Base-by-base conservation (phyloP, 139 green algal genomes). In the Chlorokybus atmophyticus region DNA sequence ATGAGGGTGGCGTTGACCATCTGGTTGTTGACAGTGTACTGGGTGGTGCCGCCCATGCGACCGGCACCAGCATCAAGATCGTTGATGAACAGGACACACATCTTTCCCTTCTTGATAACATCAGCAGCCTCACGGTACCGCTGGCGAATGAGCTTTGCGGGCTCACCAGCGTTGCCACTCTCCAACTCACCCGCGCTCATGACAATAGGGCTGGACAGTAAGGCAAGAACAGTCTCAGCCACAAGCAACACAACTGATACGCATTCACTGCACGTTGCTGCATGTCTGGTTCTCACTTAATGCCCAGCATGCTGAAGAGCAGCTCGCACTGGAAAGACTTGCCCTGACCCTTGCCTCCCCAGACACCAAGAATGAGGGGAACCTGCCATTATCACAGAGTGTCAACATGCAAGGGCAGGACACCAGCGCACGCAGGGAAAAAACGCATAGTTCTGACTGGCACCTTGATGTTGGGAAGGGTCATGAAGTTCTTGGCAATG, bases 1-100 rank as follows among this genome's bases (percentile, higher is more conserved):
- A 99, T 99, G 4, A 99, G 85, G 2, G 92, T 99, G 75, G 89
- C 91, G 76, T 97, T 97, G 30, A 96, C 89, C 86, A 94, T 93
- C 77, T 73, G 91, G 85, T 97, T 99, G 91, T 99, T 99, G 19
- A 99, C 92, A 27, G 91, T 99, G 89, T 97, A 97, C 83, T 99
- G 91, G 19, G 91, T 98, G 49, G 78, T 69, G 47, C 80, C 79
- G 30, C 91, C 91, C 87, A 98, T 96, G 68, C 91, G 86, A 38
- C 91, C 91, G 5, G 81, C 83, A 60, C 89, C 90, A 26, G 91
- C 91, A 55, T 99, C 91, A 47, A 99, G 78, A 62, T 99, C 91
- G 79, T 99, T 99, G 79, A 99, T 99, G 85, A 97, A 97, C 30
- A 99, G 83, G 3, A 82, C 83, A 68, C 79, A 92, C 85, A 97